Base-by-base conservation (phyloP, 139 green algal genomes). In the Trebouxia sp. region DNA sequence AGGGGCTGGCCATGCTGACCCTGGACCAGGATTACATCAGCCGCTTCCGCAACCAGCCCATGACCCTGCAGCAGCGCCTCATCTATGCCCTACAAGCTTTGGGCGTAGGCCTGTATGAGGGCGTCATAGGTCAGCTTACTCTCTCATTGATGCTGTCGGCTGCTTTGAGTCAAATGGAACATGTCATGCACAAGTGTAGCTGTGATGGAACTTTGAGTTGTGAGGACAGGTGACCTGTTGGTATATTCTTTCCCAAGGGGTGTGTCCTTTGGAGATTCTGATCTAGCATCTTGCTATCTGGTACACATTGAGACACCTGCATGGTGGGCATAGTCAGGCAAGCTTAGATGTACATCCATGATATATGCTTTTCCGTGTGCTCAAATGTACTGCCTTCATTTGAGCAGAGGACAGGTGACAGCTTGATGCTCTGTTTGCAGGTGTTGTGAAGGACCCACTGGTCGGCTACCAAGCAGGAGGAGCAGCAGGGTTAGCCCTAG, bases 11-110 rank as follows among this genome's bases (percentile, higher is more conserved):
- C 3, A 38, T 82, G 66, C 76, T 92, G 55, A 86, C 81, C 12
- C 76, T 91, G 56, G 89, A 93, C 82, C 80, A 90, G 75, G 56
- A 88, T 37, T 93, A 87, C 82, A 81, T 90, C 28, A 80, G 84
- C 45, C 83, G 88, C 42, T 89, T 92, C 66, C 79, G 85, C 17
- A 37, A 56, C 20, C 75, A 62, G 39, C 83, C 72, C 12, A 42
- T 70, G 32, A 82, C 48, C 24, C 41, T 53, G 35, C 79, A 83
- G 65, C 58, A 81, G 45, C 56, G 65, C 79, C 28, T 82, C 53
- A 41, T 88, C 74, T 62, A 80, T 15, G 83, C 78, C 37, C 15
- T 83, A 56, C 85, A 90, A 83, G 79, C 87, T 6, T 20, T 89
- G 20, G 87, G 80, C 12, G 55, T 87, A 30, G 87, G 83, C 62